Evolutionary conservation across 2,329 filamentous ascomycete species (phyloP), one percentile per base, ranked within the genome.

Genomic region (Cladosporium sp.): DNA sequence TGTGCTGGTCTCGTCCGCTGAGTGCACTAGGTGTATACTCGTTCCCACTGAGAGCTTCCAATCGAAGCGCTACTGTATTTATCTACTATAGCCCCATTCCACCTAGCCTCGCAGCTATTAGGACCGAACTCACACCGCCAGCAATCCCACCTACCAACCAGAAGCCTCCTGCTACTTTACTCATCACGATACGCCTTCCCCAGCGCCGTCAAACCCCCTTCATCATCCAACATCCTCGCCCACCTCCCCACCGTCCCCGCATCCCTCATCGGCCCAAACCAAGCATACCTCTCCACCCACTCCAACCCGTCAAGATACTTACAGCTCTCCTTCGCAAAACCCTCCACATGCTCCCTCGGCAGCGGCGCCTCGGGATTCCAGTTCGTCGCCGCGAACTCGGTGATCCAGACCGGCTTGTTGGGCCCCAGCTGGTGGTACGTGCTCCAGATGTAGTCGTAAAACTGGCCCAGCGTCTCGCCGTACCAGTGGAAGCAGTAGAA

Each of bases 361-460:
- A 76, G 29, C 14, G 74, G 74, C 10, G 35, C 61, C 2, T 69
- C 52, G 7, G 49, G n/a, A n/a, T 72, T 70, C 74, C 74, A 76
- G 59, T 76, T 76, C 63, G 73, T 76, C 21, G 50, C 55, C 14
- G 73, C 73, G 56, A 71, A 74, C 62, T 76, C 74, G 44, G 73
- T 75, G 53, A 76, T 73, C 74, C 74, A 76, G 6, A 75, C 74
- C n/a, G 69, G 69, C 66, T 71, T 72, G 23, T 68, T 65, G 1
- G 71, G 60, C 18, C 69, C 72, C 12, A 74, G 64, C 66, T 72
- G 72, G 53, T 71, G 67, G 53, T 67, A 71, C 63, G 73, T 73
- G 26, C 56, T 66, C 74, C 74, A 76, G 57, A 76, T 72, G 57
- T 76, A 76, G 58, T 76, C 74, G 63, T 75, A 76, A 31, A 76